These are phyloP conservation scores for Spirogloea muscicola DNA, from an alignment of 139 green algal genomes.

Conservation along the genomic window DNA sequence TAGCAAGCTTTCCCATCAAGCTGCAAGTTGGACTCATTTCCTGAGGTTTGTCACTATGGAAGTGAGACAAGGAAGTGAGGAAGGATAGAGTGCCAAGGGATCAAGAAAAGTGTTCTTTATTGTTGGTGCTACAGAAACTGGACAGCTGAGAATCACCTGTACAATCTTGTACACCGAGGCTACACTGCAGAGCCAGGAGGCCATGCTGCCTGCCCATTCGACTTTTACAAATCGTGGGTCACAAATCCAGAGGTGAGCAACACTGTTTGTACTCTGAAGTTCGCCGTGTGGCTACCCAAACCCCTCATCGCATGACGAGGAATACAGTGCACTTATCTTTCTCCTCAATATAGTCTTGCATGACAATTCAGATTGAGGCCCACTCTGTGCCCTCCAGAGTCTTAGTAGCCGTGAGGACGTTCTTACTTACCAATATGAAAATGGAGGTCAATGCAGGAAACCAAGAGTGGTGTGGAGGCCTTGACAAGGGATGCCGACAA, in stretches of 20 bases:
- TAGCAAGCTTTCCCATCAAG: too few relatives aligned
- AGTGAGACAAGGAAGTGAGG: not conserved
- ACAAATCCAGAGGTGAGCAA: slow-evolving; percentile 45
- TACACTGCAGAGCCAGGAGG: slow-evolving; percentile 57
- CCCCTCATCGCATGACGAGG: not conserved
- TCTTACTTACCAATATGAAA: not conserved
- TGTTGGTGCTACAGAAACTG: slow-evolving; percentile 16
- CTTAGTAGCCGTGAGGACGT: not conserved
- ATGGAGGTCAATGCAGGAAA: slow-evolving; percentile 11
- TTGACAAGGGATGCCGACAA: slow-evolving; percentile 50
- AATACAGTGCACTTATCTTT: not conserved
- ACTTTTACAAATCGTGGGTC: slow-evolving; percentile 67
- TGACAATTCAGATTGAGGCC: not conserved
- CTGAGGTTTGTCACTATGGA: not conserved
- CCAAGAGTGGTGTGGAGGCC: slow-evolving; percentile 27
- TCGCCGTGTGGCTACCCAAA: not conserved
- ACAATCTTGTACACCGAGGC: slow-evolving; percentile 67
- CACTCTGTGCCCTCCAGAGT: not conserved
- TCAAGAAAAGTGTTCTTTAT: not conserved
- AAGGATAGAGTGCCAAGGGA: not conserved
- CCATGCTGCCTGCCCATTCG: slow-evolving; percentile 58
- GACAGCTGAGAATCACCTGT: slow-evolving; percentile 61
- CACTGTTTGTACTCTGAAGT: too few relatives aligned
- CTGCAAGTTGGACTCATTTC: too few relatives aligned
- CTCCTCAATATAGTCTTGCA: not conserved